Base-by-base conservation (phyloP, 2,329 filamentous ascomycete genomes). In the Emergomyces africanus region DNA sequence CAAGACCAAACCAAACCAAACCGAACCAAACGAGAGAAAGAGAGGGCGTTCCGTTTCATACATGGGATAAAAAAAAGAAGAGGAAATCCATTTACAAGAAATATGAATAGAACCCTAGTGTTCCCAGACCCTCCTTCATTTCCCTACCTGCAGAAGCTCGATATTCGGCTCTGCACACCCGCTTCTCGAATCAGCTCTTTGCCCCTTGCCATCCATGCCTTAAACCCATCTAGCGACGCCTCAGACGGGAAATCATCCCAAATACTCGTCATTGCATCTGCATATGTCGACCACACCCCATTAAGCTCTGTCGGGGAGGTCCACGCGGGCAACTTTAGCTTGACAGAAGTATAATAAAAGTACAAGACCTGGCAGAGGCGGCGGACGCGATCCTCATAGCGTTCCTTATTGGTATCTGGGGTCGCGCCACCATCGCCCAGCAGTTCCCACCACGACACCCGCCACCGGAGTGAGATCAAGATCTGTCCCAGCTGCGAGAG, bases 301-400 rank as follows among this genome's bases (percentile, higher is more conserved):
- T 74, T 73, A 28, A 72, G 70, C 15, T 70, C 69, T 57, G 50
- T 69, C 4, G 68, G 61, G 1, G 64, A 65, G 3, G 67, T 71
- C 72, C 74, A 75, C 0, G 73, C 71, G 0, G 71, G 73, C 18
- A 76, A 63, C 60, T 75, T 76, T 18, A 74, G 72, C 41, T 73
- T 64, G 2, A 76, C 71, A 56, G 70, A 74, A 25, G 73, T 77
- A 61, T 76, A 77, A 64, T 77, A 77, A 49, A 77, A 75, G 60
- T 77, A 77, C 8, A 78, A 68, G 48, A 76, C 73, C 50, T 73
- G 67, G 64, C 75, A 76, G 15, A 77, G 69, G 23, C 71, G 64
- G 42, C 72, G 69, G 9, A 75, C 74, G 3, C 74, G 71, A 33
- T 72, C 68, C 46, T 73, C 66, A 41, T 74, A 75, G 46, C 72